phyloP scores from a whole-genome alignment of 1,284 basidiomycete genomes.

The Trichosporon sp. region DNA sequence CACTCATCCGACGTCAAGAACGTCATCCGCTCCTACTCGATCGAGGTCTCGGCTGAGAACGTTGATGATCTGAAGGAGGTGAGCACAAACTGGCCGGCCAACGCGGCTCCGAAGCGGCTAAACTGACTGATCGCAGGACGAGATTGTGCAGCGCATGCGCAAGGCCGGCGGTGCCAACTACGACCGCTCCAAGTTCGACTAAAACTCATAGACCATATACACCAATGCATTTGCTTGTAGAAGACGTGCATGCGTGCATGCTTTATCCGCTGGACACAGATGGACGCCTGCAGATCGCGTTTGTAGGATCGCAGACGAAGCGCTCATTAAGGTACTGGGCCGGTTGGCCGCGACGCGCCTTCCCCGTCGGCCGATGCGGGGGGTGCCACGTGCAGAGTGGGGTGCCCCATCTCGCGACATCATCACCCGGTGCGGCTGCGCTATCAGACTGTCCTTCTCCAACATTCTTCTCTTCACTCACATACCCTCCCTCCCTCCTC shows the following conservation, averaged over 20 bases:
- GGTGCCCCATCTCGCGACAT: conserved; percentile 16
- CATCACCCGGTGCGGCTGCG: conserved; percentile 6
- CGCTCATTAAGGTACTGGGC: conserved; percentile 10
- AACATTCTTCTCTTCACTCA: conserved; percentile 18
- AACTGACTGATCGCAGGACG: conserved; percentile 37
- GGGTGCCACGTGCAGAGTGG: conserved; percentile 18
- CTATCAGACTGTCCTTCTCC: conserved; percentile 11
- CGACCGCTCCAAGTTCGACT: conserved; percentile 56
- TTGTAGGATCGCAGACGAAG: neutral
- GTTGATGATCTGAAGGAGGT: conserved; percentile 80
- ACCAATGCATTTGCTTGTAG: conserved; percentile 2
- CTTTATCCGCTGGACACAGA: neutral
- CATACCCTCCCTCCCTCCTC: conserved; percentile 12
- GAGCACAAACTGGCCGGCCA: conserved; percentile 21
- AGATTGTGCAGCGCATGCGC: conserved; percentile 47
- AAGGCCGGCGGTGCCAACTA: conserved; percentile 56
- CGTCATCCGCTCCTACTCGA: conserved; percentile 74
- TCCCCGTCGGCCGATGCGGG: conserved; percentile 6
- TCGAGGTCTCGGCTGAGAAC: conserved; percentile 80
- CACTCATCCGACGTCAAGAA: conserved; percentile 82
- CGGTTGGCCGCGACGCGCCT: conserved; percentile 10
- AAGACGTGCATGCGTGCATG: neutral
- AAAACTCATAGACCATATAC: conserved; percentile 24
- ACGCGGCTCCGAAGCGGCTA: neutral
- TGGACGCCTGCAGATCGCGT: neutral